These are phyloP conservation scores for Curvularia spicifera DNA, from an alignment of 2,329 filamentous ascomycete species.

Conservation along the genomic window DNA sequence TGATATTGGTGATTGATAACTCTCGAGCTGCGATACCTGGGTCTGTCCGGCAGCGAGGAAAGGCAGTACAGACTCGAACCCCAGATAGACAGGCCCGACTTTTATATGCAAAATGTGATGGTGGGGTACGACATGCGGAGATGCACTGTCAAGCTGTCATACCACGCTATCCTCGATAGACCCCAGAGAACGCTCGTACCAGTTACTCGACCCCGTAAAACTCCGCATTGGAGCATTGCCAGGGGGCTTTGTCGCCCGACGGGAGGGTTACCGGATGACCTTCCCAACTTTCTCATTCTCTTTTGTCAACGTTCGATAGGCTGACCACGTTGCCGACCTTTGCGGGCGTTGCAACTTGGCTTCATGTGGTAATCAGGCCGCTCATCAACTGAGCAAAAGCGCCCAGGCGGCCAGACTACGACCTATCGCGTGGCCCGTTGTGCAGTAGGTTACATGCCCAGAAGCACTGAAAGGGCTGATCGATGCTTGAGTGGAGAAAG, in stretches of 20 bases:
- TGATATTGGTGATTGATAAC: not conserved
- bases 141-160: constrained; percentile 1
- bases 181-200: constrained; percentile 9
- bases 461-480: constrained; percentile 15
- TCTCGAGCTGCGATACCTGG: constrained; percentile 8
- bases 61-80: not conserved
- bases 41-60: constrained; percentile 9
- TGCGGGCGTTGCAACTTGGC: constrained; percentile 9
- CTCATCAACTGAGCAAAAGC: constrained; percentile 7
- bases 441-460: constrained; percentile 25
- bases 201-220: not conserved
- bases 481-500: constrained; percentile 27
- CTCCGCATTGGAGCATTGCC: constrained; percentile 8
- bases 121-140: constrained; percentile 15
- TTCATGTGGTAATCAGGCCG: constrained; percentile 5
- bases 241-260: not conserved
- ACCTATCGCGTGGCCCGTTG: not conserved
- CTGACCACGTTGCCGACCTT: constrained; percentile 2
- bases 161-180: constrained; percentile 1
- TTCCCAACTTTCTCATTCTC: constrained; percentile 3
- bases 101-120: constrained; percentile 10
- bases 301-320: constrained; percentile 6
- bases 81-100: not conserved
- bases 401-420: not conserved
- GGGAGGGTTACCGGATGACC: constrained; percentile 7